These are phyloP conservation scores for Xanthoconium stramineum DNA, from an alignment of 768 basidiomycete species.

Conservation along the genomic window DNA sequence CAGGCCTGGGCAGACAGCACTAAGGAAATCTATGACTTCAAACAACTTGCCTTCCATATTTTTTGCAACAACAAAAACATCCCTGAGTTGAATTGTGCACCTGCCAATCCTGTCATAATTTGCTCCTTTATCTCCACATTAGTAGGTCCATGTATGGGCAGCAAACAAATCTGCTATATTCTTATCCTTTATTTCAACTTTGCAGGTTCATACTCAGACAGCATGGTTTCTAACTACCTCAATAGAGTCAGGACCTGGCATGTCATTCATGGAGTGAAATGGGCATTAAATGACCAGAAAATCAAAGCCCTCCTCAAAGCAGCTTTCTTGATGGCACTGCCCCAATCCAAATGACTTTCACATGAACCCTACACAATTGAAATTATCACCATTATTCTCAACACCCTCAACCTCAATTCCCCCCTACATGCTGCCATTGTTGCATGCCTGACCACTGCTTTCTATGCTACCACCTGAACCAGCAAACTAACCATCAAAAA, in stretches of 20 bases:
- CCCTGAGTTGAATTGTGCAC: background rate
- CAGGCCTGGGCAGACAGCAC: background rate
- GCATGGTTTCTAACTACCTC: conserved; percentile 13
- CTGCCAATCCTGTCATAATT: background rate
- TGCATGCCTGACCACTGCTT: background rate
- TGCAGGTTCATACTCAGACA: conserved; percentile 12
- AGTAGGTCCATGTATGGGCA: too few relatives aligned
- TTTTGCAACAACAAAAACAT: background rate
- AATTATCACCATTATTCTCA: background rate
- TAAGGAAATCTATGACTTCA: background rate
- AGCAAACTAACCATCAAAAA: background rate
- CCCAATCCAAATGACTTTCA: background rate
- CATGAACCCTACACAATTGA: conserved; percentile 14
- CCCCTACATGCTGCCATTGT: background rate
- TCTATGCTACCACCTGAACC: background rate
- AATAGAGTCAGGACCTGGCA: conserved; percentile 24
- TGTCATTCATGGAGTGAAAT: conserved; percentile 16
- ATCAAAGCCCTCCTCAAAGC: conserved; percentile 15
- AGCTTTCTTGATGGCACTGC: conserved; percentile 4
- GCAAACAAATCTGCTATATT: too few relatives aligned
- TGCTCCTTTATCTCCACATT: background rate
- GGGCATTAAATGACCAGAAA: conserved; percentile 12
- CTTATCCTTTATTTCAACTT: too few relatives aligned
- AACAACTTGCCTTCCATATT: background rate
- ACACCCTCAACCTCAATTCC: background rate